Base-by-base conservation (phyloP, 2,329 filamentous ascomycete genomes). In the Arthrobotrys sphaeroides region DNA sequence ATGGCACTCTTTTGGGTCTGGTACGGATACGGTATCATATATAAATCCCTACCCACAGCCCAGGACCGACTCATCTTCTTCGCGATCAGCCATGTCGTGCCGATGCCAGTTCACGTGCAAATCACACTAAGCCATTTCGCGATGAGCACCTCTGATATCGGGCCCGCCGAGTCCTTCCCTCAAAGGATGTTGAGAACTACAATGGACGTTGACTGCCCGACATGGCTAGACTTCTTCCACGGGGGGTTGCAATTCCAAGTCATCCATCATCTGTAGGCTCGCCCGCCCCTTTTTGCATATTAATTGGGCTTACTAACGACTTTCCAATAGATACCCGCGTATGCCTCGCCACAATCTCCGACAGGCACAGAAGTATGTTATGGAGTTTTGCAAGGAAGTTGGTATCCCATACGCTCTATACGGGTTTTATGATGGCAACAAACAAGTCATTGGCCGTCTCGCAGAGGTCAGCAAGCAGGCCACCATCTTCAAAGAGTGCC, bases 51-150 rank as follows among this genome's bases (percentile, higher is more conserved):
- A 59, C 91, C 91, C 12, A 88, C 87, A 77, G 88, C 87, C 82
- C 88, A 87, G 82, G 87, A 87, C 77, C 89, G 93, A 16, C 86
- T 95, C 65, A 83, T 87, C 53, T 97, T 92, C 82, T 84, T 97
- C 80, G 85, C 96, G 81, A 83, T 95, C 80, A 94, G 91, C 80
- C 92, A 97, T 81, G 87, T 93, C 80, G 86, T 92, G 24, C 92
- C 92, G 5, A 91, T 91, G 82, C 90, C 93, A 1, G 84, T 97
- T 59, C 93, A 97, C 82, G 87, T 94, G 9, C 93, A 97, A 82
- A 96, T 97, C 81, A 96, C 93, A 0, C 87, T 97, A 16, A 95
- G 91, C 1, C 93, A 97, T 83, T 97, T 96, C 82, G 92, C 92
- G 78, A 97, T 96, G 93, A 94, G 91, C 79, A 97, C 93, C 0